Evolutionary conservation across 2,329 filamentous ascomycete species (phyloP), one percentile per base, ranked within the genome.

Genomic region (Cadophora luteo-olivacea): DNA sequence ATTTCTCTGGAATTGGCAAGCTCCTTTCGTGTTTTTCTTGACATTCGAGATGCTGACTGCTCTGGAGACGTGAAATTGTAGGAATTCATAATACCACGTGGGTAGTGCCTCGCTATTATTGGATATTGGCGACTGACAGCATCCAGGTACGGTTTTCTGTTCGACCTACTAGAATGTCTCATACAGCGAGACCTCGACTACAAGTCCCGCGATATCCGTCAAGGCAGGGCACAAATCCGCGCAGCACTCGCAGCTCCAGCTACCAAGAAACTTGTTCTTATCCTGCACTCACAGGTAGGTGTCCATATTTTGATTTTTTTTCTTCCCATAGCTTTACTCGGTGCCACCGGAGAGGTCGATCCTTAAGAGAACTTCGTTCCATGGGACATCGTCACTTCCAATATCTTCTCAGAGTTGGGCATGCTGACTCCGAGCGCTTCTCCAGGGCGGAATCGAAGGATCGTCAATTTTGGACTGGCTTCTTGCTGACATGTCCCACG

Each of bases 1-100:
- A 3, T 14, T 45, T 1, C 29, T 45, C 41, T 45, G 11, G 14
- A 45, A 16, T 45, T 45, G 41, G 41, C 16, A 45, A 5, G 5
- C 41, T 19, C 41, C 6, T 68, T 69, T 5, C 82, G 41, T 52
- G 70, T 32, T 75, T 82, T 54, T 54, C 24, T 38, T 14, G 33
- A 58, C n/a, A n/a, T n/a, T 3, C 29, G 11, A 9, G 24, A 41
- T 24, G 33, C 55, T 58, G 32, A 58, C 7, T 76, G 79, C 62
- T 51, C 79, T 38, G 69, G 69, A 14, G 73, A 76, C 62, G 65
- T 75, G n/a, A 77, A 73, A 81, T 95, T 6, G 83, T 88, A 0
- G 92, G 92, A 32, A 87, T 95, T 14, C 92, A 94, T 74, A 95
- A 94, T 76, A 85, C 84, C 69, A 95, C 91, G 71, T 88, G 82